Percentiles rank a stretch among this genome's conserved stretches.
These are phyloP conservation scores for Penicillium sp. DNA, from an alignment of 2,329 filamentous ascomycete genomes.

Conservation along the genomic window DNA sequence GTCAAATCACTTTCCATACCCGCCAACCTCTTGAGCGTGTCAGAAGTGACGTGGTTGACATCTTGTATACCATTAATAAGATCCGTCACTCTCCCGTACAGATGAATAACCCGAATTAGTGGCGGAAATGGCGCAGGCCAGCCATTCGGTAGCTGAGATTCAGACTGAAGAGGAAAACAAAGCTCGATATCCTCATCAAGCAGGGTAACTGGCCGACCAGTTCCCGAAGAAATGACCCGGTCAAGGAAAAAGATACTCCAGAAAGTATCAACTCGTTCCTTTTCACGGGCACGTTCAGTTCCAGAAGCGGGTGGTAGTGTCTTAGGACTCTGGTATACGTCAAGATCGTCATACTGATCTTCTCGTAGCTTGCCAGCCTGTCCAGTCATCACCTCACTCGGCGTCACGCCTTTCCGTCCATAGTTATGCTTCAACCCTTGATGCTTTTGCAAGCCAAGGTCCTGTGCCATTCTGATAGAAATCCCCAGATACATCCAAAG, in stretches of 20 bases:
- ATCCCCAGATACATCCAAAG: slow-evolving; percentile 93
- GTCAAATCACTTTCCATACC: slow-evolving; percentile 82
- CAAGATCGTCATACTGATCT: slow-evolving; percentile 45
- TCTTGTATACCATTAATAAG: slow-evolving; percentile 78
- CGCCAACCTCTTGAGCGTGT: slow-evolving; percentile 69
- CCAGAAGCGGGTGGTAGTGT: slow-evolving; percentile 45
- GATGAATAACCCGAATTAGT: slow-evolving; percentile 77
- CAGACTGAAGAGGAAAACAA: slow-evolving; percentile 60
- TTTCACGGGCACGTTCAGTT: slow-evolving; percentile 66
- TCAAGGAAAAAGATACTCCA: slow-evolving; percentile 90
- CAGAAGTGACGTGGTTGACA: slow-evolving; percentile 70
- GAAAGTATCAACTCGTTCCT: slow-evolving; percentile 81
- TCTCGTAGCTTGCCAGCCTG: slow-evolving; percentile 45
- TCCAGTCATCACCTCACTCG: slow-evolving; percentile 53
- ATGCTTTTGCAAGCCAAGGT: slow-evolving; percentile 77
- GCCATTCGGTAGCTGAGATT: slow-evolving; percentile 55
- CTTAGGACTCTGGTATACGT: slow-evolving; percentile 30
- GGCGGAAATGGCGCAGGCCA: slow-evolving; percentile 79
- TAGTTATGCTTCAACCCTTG: slow-evolving; percentile 66
- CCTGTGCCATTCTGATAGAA: slow-evolving; percentile 78
- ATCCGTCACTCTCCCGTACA: slow-evolving; percentile 82
- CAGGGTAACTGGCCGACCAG: slow-evolving; percentile 78
- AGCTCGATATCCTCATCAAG: slow-evolving; percentile 84
- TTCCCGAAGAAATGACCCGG: slow-evolving; percentile 82
- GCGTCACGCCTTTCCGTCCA: slow-evolving; percentile 56